These are phyloP conservation scores for Centaurea solstitialis DNA, from an alignment of 129 eudicot species.

Conservation along the genomic window DNA sequence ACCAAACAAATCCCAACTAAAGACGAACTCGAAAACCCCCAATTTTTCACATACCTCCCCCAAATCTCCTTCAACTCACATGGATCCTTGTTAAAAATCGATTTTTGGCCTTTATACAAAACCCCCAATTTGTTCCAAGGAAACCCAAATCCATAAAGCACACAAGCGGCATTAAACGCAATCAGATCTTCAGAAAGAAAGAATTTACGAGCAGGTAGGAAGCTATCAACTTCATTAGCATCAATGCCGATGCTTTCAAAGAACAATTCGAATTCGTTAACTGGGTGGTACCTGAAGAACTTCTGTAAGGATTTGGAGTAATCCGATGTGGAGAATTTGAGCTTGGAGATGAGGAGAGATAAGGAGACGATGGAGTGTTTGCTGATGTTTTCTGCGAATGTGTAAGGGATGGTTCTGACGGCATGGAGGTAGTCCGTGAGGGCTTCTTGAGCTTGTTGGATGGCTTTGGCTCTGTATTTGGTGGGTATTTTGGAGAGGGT, in stretches of 20 bases:
- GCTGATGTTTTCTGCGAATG: constrained; percentile 63
- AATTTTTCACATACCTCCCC: constrained; percentile 37
- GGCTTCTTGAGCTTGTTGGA: constrained; percentile 49
- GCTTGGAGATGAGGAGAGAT: constrained; percentile 39
- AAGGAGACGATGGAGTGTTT: constrained; percentile 48
- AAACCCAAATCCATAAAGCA: constrained; percentile 61
- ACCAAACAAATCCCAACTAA: constrained; percentile 62
- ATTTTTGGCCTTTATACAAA: constrained; percentile 42
- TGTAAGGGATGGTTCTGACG: constrained; percentile 39
- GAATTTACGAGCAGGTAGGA: constrained; percentile 44
- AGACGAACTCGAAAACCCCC: constrained; percentile 44
- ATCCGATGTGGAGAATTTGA: constrained; percentile 40
- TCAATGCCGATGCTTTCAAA: constrained; percentile 79
- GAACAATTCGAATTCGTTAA: constrained; percentile 71
- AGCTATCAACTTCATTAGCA: constrained; percentile 30
- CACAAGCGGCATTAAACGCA: constrained; percentile 56
- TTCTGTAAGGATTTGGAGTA: constrained; percentile 44
- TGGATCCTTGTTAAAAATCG: constrained; percentile 39
- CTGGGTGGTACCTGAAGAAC: constrained; percentile 78
- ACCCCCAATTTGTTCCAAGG: constrained; percentile 77
- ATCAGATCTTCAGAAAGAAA: constrained; percentile 52
- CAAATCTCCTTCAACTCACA: constrained; percentile 36
- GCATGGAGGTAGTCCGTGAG: constrained; percentile 44
- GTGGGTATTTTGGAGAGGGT: constrained; percentile 38
- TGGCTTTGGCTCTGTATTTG: constrained; percentile 39